Evolutionary conservation across 2,329 filamentous ascomycete genomes (phyloP).

Genomic region (Plenodomus lindquistii): DNA sequence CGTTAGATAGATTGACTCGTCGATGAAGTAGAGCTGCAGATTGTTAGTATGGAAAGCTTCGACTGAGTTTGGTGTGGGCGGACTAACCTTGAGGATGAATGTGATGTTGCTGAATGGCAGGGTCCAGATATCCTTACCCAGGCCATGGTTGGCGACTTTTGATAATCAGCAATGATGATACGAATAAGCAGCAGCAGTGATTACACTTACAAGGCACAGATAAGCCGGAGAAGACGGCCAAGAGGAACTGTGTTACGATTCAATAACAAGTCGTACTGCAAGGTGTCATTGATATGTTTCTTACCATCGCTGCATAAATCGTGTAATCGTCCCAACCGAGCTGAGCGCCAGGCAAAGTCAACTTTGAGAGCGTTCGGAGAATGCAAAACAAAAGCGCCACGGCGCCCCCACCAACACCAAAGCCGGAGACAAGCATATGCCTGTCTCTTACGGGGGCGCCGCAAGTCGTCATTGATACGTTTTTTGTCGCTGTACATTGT

Average conservation of each 20-base stretch:
- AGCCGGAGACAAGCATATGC: not conserved
- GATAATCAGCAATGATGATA: not conserved
- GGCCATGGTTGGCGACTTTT: not conserved
- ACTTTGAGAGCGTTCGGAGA: not conserved
- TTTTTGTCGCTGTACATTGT: not conserved
- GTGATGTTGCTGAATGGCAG: conserved; percentile 1
- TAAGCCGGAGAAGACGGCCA: not conserved
- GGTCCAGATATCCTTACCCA: conserved; percentile 4
- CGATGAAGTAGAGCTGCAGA: conserved; percentile 27
- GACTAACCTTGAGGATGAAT: conserved; percentile 1
- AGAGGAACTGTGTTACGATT: not conserved
- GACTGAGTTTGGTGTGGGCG: not conserved
- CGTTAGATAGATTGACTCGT: conserved; percentile 24
- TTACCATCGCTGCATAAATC: not conserved
- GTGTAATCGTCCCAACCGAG: not conserved
- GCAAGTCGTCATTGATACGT: not conserved
- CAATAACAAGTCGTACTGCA: too few species aligned
- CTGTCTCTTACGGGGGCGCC: not conserved
- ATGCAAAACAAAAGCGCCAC: not conserved
- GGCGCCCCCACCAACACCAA: not conserved
- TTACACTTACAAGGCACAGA: not conserved
- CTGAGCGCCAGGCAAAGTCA: not conserved
- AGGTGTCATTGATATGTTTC: not conserved
- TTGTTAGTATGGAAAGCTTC: not conserved
- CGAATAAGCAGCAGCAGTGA: not conserved